phyloP scores from a whole-genome alignment of 768 basidiomycete genomes.

The Melanogaster broomeanus region DNA sequence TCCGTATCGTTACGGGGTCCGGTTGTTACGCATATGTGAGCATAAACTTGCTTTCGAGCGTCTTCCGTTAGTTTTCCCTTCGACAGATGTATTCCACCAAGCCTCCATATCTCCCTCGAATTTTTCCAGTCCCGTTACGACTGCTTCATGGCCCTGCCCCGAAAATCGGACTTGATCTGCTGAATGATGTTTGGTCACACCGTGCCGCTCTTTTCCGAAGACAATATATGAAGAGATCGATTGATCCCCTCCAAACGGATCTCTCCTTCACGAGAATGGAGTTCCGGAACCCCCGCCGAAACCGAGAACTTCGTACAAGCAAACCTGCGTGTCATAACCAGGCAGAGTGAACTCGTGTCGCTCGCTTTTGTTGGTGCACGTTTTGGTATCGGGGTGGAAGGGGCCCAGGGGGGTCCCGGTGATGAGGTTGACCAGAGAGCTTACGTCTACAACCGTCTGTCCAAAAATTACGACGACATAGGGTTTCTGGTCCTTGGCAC shows the following conservation, averaged over 20 bases:
- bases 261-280: conserved; percentile 15
- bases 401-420: conserved; percentile 15
- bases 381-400: conserved; percentile 11
- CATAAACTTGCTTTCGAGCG: conserved; percentile 31
- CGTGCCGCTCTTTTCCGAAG: conserved; percentile 17
- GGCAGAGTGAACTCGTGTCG: background rate
- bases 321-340: background rate
- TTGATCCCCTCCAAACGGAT: conserved; percentile 13
- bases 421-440: conserved; percentile 31
- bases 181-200: conserved; percentile 13
- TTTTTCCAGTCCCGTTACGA: conserved; percentile 27
- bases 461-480: conserved; percentile 31
- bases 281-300: conserved; percentile 12
- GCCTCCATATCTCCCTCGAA: conserved; percentile 26
- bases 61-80: conserved; percentile 24
- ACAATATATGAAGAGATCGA: conserved; percentile 29
- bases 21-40: conserved; percentile 42
- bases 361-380: background rate
- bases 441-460: conserved; percentile 28
- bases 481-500: conserved; percentile 3
- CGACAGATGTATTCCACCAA: conserved; percentile 28
- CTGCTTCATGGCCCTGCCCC: conserved; percentile 14
- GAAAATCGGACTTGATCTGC: conserved; percentile 2
- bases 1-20: conserved; percentile 16
- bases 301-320: conserved; percentile 26